phyloP scores from a whole-genome alignment of 441 rosid genomes.

The Populus hybrid region DNA sequence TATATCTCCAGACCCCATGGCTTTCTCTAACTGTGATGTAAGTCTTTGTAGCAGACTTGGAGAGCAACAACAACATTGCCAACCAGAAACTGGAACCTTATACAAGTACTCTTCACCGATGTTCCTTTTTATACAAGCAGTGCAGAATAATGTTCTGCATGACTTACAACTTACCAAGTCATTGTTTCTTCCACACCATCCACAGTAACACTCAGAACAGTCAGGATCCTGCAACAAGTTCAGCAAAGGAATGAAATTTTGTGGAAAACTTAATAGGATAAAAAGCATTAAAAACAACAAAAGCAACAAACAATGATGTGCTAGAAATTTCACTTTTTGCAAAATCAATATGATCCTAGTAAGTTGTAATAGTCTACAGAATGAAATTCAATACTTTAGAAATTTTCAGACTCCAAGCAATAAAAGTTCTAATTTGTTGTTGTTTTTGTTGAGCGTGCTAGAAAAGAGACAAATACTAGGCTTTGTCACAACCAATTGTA shows the following conservation, averaged over 20 bases:
- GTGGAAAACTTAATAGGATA: conserved; percentile 9
- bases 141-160: conserved; percentile 74
- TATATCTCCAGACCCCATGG: conserved; percentile 45
- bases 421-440: neutral
- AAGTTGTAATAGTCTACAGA: neutral
- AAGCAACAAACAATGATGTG: neutral
- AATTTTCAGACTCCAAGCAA: neutral
- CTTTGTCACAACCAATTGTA: neutral
- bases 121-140: conserved; percentile 75
- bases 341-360: neutral
- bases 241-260: conserved; percentile 17
- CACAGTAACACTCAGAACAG: conserved; percentile 73
- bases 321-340: neutral
- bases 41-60: conserved; percentile 70
- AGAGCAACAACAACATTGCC: conserved; percentile 89
- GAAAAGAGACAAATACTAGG: neutral
- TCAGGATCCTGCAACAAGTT: conserved; percentile 56
- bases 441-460: neutral
- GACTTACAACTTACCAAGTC: conserved; percentile 82
- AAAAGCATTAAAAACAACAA: neutral
- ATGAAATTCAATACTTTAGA: neutral
- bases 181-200: conserved; percentile 80
- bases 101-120: conserved; percentile 73
- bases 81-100: conserved; percentile 61
- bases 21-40: conserved; percentile 71